Conservation (phyloP, 2,329 filamentous ascomycete species). For the Colletotrichum graminicola region DNA sequence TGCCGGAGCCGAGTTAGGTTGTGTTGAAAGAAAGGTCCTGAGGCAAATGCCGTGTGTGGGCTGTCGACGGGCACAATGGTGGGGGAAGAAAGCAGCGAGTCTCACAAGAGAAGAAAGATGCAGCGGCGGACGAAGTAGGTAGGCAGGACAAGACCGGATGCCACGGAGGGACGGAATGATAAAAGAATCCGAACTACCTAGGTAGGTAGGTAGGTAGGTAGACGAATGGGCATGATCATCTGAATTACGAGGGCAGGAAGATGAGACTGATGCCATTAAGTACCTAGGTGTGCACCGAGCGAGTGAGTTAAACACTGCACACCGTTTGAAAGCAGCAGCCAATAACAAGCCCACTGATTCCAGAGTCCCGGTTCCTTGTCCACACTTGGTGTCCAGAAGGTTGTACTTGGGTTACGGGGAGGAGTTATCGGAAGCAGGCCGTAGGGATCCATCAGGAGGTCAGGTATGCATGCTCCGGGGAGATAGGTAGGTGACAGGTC, state of each 20-base stretch:
- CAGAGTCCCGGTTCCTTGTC: constrained; percentile 14
- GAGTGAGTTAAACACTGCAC: constrained; percentile 24
- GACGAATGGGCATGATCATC: constrained; percentile 23
- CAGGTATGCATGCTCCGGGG: background rate
- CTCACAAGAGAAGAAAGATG: background rate
- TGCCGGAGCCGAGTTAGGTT: background rate
- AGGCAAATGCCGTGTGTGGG: background rate
- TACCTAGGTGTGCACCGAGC: constrained; percentile 10
- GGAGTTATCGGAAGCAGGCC: constrained; percentile 8
- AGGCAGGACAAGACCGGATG: background rate
- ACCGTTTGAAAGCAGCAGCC: constrained; percentile 24
- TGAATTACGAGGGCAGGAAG: background rate
- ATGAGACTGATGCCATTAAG: constrained; percentile 21
- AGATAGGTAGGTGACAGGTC: background rate
- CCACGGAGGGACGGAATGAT: constrained; percentile 6
- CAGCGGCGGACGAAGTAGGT: background rate
- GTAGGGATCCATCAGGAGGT: background rate
- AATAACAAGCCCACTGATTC: constrained; percentile 1
- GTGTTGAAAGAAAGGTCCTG: background rate
- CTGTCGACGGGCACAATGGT: background rate
- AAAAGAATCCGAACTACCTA: background rate
- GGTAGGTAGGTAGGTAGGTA: no score
- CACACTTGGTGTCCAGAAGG: constrained; percentile 17
- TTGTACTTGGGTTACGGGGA: background rate
- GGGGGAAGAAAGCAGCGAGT: background rate